These are phyloP conservation scores for Crithidia bombi DNA, from an alignment of 208 protist genomes.

Conservation along the genomic window DNA sequence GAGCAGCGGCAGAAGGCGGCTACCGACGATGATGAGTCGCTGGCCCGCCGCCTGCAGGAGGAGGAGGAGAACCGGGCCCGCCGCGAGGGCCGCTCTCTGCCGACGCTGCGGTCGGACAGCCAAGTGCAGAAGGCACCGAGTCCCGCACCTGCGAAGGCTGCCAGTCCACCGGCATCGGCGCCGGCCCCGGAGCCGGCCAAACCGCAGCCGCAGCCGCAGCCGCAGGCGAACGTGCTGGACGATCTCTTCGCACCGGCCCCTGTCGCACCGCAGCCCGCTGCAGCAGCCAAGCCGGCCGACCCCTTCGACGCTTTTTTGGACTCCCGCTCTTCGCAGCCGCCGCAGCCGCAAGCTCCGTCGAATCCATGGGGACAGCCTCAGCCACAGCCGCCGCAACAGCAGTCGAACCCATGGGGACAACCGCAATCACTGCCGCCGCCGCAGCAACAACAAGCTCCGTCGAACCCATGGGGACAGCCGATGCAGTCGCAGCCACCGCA, in stretches of 20 bases:
- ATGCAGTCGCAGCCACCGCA: conserved; percentile 16
- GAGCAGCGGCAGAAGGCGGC: conserved; percentile 25
- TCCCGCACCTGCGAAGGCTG: conserved; percentile 20
- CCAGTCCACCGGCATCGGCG: conserved; percentile 1
- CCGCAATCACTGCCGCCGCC: conserved; percentile 22
- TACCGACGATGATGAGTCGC: conserved; percentile 62
- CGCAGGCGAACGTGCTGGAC: conserved; percentile 54
- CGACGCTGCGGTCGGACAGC: conserved; percentile 41
- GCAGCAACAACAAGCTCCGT: conserved; percentile 11
- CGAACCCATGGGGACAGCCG: conserved; percentile 30
- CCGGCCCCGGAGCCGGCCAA: conserved; percentile 26
- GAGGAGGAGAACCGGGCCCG: conserved; percentile 70
- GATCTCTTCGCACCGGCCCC: conserved; percentile 72
- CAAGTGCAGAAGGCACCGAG: conserved; percentile 7
- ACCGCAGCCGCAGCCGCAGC: conserved; percentile 36
- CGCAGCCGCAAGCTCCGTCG: conserved; percentile 20
- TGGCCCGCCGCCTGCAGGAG: conserved; percentile 76
- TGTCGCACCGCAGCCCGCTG: conserved; percentile 13
- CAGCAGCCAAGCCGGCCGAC: conserved; percentile 31
- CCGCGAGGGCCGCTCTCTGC: conserved; percentile 37
- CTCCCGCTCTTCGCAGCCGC: conserved; percentile 18
- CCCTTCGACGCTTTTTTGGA: conserved; percentile 72
- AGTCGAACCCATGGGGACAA: conserved; percentile 35
- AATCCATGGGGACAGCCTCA: conserved; percentile 17
- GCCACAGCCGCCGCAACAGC: conserved; percentile 4